Conservation (phyloP, 2,329 filamentous ascomycete genomes). For the Pseudomassariella vexata region DNA sequence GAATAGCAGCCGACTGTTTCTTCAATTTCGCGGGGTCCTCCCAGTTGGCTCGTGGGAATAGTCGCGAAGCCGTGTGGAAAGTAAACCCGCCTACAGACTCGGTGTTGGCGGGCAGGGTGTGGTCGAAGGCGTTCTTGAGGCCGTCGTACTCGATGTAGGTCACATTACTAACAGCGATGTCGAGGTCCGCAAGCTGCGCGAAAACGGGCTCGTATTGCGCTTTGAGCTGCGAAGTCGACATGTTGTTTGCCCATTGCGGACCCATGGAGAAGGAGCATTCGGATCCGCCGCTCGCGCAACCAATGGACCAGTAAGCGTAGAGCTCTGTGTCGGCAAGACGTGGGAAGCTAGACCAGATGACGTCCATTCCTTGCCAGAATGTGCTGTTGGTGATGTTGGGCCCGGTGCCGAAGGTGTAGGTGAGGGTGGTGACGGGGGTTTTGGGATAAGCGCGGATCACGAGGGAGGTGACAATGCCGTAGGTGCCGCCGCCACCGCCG, state of each 20-base stretch:
- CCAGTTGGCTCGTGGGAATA: constrained; percentile 17
- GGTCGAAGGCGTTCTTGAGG: constrained; percentile 11
- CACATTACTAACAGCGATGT: constrained; percentile 9
- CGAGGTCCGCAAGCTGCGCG: constrained; percentile 8
- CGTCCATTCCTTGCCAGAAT: no score
- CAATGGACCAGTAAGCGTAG: no score
- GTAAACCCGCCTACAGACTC: constrained; percentile 12
- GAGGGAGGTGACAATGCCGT: constrained; percentile 33
- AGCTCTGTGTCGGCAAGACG: no score
- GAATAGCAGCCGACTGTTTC: constrained; percentile 11
- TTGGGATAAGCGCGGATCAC: constrained; percentile 27
- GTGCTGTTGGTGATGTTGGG: constrained; percentile 13
- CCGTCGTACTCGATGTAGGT: constrained; percentile 10
- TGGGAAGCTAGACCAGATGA: no score
- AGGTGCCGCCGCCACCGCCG: constrained; percentile 38
- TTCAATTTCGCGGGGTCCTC: constrained; percentile 10
- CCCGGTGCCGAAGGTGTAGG: constrained; percentile 19
- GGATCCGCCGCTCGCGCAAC: no score
- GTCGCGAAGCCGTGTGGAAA: constrained; percentile 12
- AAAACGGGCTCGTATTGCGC: constrained; percentile 11
- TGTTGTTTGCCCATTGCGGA: constrained; percentile 14
- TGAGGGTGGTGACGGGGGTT: constrained; percentile 25
- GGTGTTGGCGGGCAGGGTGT: constrained; percentile 12
- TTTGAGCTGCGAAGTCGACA: constrained; percentile 6
- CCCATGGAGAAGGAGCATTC: no score